Evolutionary conservation across 2,329 filamentous ascomycete genomes (phyloP), one percentile per base, ranked within the genome.

Genomic region (Talaromyces sp.): DNA sequence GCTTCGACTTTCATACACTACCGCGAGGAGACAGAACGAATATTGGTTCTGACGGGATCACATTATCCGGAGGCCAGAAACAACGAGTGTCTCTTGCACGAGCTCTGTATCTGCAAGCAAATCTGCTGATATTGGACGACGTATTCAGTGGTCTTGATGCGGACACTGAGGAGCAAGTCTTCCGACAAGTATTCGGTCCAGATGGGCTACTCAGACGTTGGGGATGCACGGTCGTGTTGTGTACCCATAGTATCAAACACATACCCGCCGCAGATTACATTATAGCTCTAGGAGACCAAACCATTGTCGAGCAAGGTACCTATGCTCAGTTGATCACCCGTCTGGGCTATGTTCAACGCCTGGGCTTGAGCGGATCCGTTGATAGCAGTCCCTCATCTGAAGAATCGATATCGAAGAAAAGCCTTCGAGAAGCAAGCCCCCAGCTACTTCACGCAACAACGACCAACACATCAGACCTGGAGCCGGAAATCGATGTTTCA

Each of bases 31-130:
- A 79, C 55, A 72, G 77, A 54, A 82, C 81, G 23, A 67, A 78
- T n/a, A 78, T 82, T 62, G 82, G 82, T 21, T 82, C 79, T 67
- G 80, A 81, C 66, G 82, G 82, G 44, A 76, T 81, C 61, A 75
- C 79, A 18, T 74, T 84, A 42, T 83, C 81, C 68, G 82, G 82
- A 31, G 82, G 82, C 7, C 82, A 84, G 65, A 82, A 78, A 65
- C 80, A 83, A 65, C 76, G 82, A 61, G 77, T 83, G 66, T 79
- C 56, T 21, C 40, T 60, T 35, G 82, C 82, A 18, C 73, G 82
- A 58, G 82, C 81, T 21, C 71, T 83, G 11, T 84, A 84, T 68
- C 75, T 81, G 21, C 75, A 59, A 42, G 48, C 46, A n/a, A 25
- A 64, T n/a, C 33, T 64, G 16, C 12, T 65, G 25, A 21, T 65